Base-by-base conservation (phyloP, 208 protist species). In the Spongospora subterranea region DNA sequence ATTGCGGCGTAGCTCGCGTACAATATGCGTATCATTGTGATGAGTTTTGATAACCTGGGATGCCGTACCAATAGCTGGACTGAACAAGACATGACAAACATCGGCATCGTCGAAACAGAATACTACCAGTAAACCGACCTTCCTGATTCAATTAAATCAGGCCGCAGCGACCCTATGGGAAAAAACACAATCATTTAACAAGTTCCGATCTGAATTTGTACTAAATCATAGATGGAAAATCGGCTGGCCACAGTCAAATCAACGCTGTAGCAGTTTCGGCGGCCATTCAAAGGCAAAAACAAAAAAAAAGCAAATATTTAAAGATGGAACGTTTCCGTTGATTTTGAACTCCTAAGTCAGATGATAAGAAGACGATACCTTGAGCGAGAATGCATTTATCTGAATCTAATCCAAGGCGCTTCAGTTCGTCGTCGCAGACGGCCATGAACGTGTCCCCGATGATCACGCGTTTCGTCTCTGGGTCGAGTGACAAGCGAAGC, bases 361-460 rank as follows among this genome's bases (percentile, higher is more conserved):
- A n/a, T n/a, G 29, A n/a, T n/a, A 29, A 64, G 39, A 50, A n/a
- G n/a, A n/a, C n/a, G n/a, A n/a, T n/a, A n/a, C n/a, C 91, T 64
- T 89, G 90, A 1, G 88, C 91, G n/a, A 89, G 35, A 92, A 60
- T 41, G 17, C 82, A 45, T 0, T 50, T 13, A 38, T 41, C 6
- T 41, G 29, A 1, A 53, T 90, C 89, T 90, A 91, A 35, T 24
- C 45, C 39, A 20, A 89, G 43, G 0, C 92, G 41, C 0, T 20
- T 0, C 32, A 93, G n/a, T 38, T 54, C 90, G 0, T 0, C 20
- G 43, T 93, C 92, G 46, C 65, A 93, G 46, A 94, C 88, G 0
- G 40, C 50, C 97, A 99, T 99, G 94, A 99, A 99, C 0, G 96
- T 98, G 94, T 99, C 97, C 65, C 98, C 98, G 93, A 99, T 99